Conservation (phyloP, 257 asterid genomes). For the Scutellaria minor region DNA sequence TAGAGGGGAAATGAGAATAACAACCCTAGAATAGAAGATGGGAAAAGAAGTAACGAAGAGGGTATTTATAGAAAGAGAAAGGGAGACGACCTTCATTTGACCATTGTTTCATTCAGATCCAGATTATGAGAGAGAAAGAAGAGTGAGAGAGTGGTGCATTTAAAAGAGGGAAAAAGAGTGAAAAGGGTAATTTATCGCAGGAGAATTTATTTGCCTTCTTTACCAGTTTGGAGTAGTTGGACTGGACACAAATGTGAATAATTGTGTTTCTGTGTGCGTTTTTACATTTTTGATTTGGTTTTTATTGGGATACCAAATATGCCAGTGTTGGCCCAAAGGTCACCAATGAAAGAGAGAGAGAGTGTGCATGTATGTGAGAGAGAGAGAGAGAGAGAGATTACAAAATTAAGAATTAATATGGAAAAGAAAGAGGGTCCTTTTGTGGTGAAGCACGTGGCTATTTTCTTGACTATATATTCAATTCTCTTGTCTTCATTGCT, state of each 20-base stretch:
- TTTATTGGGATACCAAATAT: slow-evolving; percentile 23
- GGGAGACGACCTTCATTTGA: slow-evolving; percentile 33
- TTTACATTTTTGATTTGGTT: neutral
- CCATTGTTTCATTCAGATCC: slow-evolving; percentile 40
- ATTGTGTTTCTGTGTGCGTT: neutral
- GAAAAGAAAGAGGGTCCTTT: slow-evolving; percentile 5
- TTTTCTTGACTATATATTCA: neutral
- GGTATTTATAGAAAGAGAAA: slow-evolving; percentile 3
- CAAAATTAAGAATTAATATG: neutral
- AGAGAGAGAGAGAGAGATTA: no score
- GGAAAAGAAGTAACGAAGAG: neutral
- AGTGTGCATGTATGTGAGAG: no score
- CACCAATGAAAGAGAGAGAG: neutral
- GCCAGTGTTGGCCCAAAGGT: slow-evolving; percentile 30
- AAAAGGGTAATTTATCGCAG: no score
- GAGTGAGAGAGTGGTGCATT: no score
- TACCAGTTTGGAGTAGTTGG: neutral
- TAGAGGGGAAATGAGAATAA: slow-evolving; percentile 35
- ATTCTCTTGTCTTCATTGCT: slow-evolving; percentile 1
- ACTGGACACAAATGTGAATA: neutral
- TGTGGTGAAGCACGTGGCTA: slow-evolving; percentile 31
- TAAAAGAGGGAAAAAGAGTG: neutral
- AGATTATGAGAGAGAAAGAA: neutral
- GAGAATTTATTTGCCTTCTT: neutral
- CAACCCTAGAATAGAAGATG: slow-evolving; percentile 7